Conservation (phyloP, 164 flowering plant species). For the Saururus chinensis region DNA sequence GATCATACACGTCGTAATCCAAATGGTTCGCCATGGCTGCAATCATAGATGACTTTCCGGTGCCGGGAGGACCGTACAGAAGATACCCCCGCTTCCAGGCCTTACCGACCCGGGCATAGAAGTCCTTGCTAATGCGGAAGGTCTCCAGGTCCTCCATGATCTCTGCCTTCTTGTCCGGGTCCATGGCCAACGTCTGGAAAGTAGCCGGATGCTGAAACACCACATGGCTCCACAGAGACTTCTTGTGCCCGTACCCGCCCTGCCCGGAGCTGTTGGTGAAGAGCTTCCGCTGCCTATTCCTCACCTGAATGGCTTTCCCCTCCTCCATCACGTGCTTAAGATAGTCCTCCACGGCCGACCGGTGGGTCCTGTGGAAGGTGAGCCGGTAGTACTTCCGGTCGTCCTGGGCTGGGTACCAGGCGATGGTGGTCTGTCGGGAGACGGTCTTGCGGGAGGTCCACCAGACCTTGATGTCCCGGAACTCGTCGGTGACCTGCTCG, state of each 20-base stretch:
- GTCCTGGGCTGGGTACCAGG: conserved; percentile 13
- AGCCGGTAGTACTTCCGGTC: no score
- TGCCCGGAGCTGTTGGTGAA: no score
- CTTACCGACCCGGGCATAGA: conserved; percentile 4
- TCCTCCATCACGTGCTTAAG: conserved; percentile 30
- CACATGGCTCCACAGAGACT: conserved; percentile 1
- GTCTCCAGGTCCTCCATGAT: conserved; percentile 6
- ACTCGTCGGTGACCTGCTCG: conserved; percentile 42
- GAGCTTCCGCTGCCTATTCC: conserved; percentile 16
- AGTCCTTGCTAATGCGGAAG: conserved; percentile 5
- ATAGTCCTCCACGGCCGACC: conserved; percentile 16
- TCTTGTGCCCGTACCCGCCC: neutral
- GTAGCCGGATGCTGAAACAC: conserved; percentile 6
- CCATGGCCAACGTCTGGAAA: conserved; percentile 6
- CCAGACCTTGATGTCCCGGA: conserved; percentile 28
- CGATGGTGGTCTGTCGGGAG: conserved; percentile 2
- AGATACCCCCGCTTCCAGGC: conserved; percentile 11
- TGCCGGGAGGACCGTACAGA: conserved; percentile 10
- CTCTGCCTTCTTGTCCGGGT: conserved; percentile 2
- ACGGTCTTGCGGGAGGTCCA: conserved; percentile 26
- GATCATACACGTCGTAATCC: conserved; percentile 16
- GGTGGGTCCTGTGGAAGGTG: conserved; percentile 24
- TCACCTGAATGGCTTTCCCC: conserved; percentile 31
- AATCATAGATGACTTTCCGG: conserved; percentile 8
- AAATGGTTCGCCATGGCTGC: conserved; percentile 11